Conservation (phyloP, 805 yeast species). For the Brettanomyces sp. region DNA sequence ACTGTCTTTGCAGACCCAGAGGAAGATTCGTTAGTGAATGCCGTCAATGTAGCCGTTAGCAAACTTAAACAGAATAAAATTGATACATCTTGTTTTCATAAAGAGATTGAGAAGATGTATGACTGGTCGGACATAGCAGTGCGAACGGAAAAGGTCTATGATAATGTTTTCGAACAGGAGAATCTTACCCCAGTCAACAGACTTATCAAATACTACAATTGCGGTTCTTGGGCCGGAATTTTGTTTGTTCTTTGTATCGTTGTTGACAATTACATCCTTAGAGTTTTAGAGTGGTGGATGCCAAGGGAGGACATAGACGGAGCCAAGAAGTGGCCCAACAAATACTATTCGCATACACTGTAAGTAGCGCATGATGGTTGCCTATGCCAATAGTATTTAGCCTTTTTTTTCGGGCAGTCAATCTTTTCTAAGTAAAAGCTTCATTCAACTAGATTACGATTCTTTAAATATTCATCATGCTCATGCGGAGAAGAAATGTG, state of each 20-base stretch:
- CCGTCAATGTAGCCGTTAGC: constrained; percentile 62
- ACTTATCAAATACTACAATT: constrained; percentile 52
- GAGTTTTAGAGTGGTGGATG: constrained; percentile 56
- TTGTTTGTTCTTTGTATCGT: constrained; percentile 72
- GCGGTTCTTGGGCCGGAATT: constrained; percentile 82
- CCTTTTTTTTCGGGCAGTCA: too few relatives aligned
- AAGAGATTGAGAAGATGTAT: constrained; percentile 71
- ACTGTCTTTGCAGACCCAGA: constrained; percentile 85
- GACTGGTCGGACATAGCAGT: constrained; percentile 86
- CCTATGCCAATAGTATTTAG: too few relatives aligned
- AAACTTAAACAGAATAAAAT: constrained; percentile 46
- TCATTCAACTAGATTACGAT: neutral
- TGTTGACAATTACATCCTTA: constrained; percentile 62
- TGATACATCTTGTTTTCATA: constrained; percentile 71
- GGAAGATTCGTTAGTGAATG: constrained; percentile 68
- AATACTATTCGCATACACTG: constrained; percentile 1
- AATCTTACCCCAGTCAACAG: constrained; percentile 40
- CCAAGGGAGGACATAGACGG: constrained; percentile 66
- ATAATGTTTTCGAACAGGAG: constrained; percentile 25
- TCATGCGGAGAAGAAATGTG: neutral
- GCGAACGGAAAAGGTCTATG: constrained; percentile 78
- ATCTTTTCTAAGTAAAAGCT: neutral
- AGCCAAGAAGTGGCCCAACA: constrained; percentile 70
- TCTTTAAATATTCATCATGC: neutral
- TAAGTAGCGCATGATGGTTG: neutral